Base-by-base conservation (phyloP, 768 basidiomycete species). In the Lentinula raphanica region DNA sequence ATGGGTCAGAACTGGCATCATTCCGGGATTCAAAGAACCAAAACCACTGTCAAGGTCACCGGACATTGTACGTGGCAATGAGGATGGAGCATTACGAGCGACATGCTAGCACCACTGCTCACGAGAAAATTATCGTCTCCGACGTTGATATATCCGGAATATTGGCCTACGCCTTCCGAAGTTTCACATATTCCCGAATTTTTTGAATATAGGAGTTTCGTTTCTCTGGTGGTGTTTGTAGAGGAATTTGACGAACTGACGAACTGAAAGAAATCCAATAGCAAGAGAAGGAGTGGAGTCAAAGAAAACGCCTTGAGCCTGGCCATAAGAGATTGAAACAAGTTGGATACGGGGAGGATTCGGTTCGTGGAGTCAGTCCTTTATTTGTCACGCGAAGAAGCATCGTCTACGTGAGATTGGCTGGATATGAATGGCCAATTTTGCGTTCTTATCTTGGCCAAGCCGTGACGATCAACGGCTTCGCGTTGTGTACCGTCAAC, bases 21-120 rank as follows among this genome's bases (percentile, higher is more conserved):
- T 76, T 62, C 35, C 79, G 72, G 19, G 78, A 71, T 58, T 77
- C 79, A 49, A 79, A 80, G 65, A 79, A 80, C 75, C 77, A 80
- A 57, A 79, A 79, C 74, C 74, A 80, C 77, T 78, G 40, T n/a
- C 25, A 50, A 49, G 17, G 23, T 21, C 5, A 7, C 17, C 9
- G 51, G 38, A 40, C 17, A 9, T 45, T 6, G 21, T 19, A 25
- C 39, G 45, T n/a, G 29, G 9, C 17, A n/a, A 19, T 9, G 1
- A 38, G 17, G 13, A 9, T 1, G 13, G 32, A 35, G 32, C 8
- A 38, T 35, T 19, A 29, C 29, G 25, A 4, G 11, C 27, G 2
- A 9, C 59, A 56, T 21, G 9, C n/a, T n/a, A n/a, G n/a, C n/a
- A n/a, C n/a, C 28, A 21, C 12, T 15, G 35, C 68, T 54, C 40